Conservation (phyloP, 805 yeast genomes). For the Wickerhamomyces sydowiorum region DNA sequence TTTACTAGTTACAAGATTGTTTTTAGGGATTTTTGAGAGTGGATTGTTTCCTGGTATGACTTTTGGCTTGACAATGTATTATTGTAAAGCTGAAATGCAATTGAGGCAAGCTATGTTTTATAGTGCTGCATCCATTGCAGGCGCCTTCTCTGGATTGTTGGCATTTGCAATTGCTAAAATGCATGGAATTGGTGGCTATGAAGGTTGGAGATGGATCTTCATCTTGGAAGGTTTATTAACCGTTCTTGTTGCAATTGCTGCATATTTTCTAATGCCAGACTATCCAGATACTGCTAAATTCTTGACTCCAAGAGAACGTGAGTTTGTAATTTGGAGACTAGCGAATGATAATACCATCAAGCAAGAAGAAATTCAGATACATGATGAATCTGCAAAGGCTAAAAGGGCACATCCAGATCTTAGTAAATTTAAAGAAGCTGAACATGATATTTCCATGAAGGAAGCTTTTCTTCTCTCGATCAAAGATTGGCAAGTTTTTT, state of each 20-base stretch:
- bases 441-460: background rate
- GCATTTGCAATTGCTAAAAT: conserved; percentile 31
- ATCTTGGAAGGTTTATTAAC: conserved; percentile 37
- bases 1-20: conserved; percentile 33
- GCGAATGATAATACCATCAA: conserved; percentile 8
- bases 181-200: conserved; percentile 28
- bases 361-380: background rate
- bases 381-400: background rate
- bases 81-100: conserved; percentile 31
- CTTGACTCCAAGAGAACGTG: conserved; percentile 30
- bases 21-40: conserved; percentile 38
- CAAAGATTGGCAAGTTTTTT: conserved; percentile 24
- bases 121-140: conserved; percentile 36
- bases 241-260: conserved; percentile 33
- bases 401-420: background rate
- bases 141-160: conserved; percentile 39
- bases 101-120: conserved; percentile 34
- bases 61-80: conserved; percentile 33
- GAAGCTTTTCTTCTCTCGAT: conserved; percentile 13
- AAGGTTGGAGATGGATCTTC: conserved; percentile 40
- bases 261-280: conserved; percentile 31
- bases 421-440: background rate
- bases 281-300: conserved; percentile 42
- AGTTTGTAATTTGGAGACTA: conserved; percentile 18
- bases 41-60: conserved; percentile 38